Conservation (phyloP, 805 yeast species). For the Candida fluviatilis region DNA sequence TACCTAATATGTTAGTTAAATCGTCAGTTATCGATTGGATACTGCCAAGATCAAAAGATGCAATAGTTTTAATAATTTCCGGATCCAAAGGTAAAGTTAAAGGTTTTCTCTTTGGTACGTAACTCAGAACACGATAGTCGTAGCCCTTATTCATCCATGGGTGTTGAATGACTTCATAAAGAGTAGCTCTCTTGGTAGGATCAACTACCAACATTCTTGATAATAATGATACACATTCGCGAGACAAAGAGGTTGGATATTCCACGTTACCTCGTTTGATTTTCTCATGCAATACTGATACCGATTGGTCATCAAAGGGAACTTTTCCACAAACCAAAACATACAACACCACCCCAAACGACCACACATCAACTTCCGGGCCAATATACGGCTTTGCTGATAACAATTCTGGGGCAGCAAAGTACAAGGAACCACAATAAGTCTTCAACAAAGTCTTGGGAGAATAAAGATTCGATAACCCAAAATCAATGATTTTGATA, state of each 20-base stretch:
- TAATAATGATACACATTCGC: conserved; percentile 74
- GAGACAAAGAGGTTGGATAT: conserved; percentile 77
- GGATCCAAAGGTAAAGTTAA: conserved; percentile 64
- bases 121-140: conserved; percentile 65
- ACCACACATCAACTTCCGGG: conserved; percentile 98
- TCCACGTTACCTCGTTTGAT: conserved; percentile 90
- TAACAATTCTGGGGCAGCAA: conserved; percentile 96
- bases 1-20: conserved; percentile 53
- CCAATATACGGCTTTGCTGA: conserved; percentile 92
- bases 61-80: conserved; percentile 68
- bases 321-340: conserved; percentile 97
- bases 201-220: conserved; percentile 91
- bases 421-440: conserved; percentile 94
- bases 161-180: conserved; percentile 76
- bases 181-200: conserved; percentile 72
- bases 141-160: conserved; percentile 95
- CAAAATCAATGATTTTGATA: conserved; percentile 93
- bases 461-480: conserved; percentile 83
- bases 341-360: conserved; percentile 93
- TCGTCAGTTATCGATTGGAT: conserved; percentile 54
- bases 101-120: conserved; percentile 77
- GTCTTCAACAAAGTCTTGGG: conserved; percentile 74
- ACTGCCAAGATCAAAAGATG: conserved; percentile 74
- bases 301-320: conserved; percentile 95
- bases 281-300: conserved; percentile 86